Conservation (phyloP, 345 rosid genomes). For the Linum usitatissimum region DNA sequence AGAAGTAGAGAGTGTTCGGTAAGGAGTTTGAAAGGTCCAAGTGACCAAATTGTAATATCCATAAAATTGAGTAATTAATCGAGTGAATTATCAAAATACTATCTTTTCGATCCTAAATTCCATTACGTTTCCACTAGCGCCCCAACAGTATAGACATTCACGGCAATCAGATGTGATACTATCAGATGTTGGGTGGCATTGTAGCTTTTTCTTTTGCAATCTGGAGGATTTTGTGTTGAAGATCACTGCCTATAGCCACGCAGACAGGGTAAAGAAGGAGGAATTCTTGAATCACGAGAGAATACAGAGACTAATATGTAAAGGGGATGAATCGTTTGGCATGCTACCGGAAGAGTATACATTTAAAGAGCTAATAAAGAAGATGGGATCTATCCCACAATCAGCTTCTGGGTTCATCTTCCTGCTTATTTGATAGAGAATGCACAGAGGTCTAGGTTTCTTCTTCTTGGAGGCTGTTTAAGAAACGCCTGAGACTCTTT, state of each 20-base stretch:
- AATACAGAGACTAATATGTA: conserved; percentile 58
- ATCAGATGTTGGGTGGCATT: conserved; percentile 94
- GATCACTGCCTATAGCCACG: conserved; percentile 94
- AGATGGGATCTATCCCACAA: conserved; percentile 58
- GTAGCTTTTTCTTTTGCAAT: conserved; percentile 71
- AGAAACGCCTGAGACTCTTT: conserved; percentile 11
- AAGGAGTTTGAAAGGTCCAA: too few relatives aligned
- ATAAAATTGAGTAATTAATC: too few relatives aligned
- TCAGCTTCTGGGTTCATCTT: conserved; percentile 92
- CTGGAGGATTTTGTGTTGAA: conserved; percentile 63
- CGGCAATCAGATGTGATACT: conserved; percentile 53
- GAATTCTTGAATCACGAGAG: conserved; percentile 41
- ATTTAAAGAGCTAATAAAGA: conserved; percentile 68
- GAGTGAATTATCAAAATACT: too few relatives aligned
- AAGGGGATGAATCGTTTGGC: conserved; percentile 64
- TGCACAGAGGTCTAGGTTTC: conserved; percentile 62
- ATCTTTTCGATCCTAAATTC: too few relatives aligned
- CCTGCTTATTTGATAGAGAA: conserved; percentile 77
- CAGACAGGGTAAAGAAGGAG: conserved; percentile 52
- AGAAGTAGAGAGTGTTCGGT: too few relatives aligned
- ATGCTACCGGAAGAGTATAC: conserved; percentile 89
- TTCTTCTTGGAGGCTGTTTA: conserved; percentile 82
- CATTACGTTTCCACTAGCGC: too few relatives aligned
- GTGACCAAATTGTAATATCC: too few relatives aligned
- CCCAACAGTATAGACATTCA: conserved; percentile 48